These are phyloP conservation scores for Fusarium nisikadoi DNA, from an alignment of 2,329 filamentous ascomycete genomes.

Conservation along the genomic window DNA sequence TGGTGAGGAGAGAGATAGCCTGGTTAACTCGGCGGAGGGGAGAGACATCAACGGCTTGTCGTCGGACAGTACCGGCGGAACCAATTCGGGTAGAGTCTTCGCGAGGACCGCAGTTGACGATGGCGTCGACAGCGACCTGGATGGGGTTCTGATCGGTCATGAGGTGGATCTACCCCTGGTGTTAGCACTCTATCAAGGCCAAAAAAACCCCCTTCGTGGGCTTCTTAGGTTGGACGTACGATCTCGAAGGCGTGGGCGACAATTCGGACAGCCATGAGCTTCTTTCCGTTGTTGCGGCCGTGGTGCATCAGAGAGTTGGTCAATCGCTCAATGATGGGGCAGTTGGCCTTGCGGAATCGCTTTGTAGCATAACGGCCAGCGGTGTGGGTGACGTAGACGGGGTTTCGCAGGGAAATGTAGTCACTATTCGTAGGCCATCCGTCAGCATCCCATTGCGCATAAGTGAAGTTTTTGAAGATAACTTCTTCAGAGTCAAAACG, in stretches of 20 bases:
- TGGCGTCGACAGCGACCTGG: conserved; percentile 98
- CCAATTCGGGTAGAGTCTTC: conserved; percentile 99
- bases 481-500: conserved; percentile 42
- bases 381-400: conserved; percentile 99
- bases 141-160: conserved; percentile 99
- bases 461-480: conserved; percentile 27
- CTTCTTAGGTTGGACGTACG: conserved; percentile 68
- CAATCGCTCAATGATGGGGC: conserved; percentile 99
- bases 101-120: conserved; percentile 99
- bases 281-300: conserved; percentile 99
- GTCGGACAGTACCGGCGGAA: conserved; percentile 98
- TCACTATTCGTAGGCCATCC: conserved; percentile 71
- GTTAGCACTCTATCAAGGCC: conserved; percentile 44
- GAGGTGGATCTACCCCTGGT: conserved; percentile 85
- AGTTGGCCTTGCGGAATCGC: conserved; percentile 99
- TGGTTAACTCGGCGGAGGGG: conserved; percentile 99
- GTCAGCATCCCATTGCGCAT: conserved; percentile 47
- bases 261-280: conserved; percentile 99
- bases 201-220: conserved; percentile 1
- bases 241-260: conserved; percentile 99
- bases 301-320: conserved; percentile 99
- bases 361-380: conserved; percentile 98
- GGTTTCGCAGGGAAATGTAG: conserved; percentile 99
- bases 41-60: conserved; percentile 99
- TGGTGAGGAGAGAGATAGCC: conserved; percentile 98